Conservation (phyloP, 169 alveolate species). For the Plasmodium gonderi region DNA sequence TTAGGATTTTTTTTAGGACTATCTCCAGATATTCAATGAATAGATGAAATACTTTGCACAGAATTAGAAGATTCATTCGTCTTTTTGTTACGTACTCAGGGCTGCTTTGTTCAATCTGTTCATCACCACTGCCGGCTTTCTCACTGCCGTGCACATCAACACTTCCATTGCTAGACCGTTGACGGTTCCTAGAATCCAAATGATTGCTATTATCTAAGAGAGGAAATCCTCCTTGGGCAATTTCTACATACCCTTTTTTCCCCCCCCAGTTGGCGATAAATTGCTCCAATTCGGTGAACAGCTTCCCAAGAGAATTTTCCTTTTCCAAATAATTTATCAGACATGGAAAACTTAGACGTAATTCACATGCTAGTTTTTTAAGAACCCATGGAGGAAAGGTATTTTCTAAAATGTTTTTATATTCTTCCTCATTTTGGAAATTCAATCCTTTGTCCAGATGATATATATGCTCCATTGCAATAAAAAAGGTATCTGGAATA, state of each 20-base stretch:
- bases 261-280: conserved; percentile 4
- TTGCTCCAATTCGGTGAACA: conserved; percentile 20
- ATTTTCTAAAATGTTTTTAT: background rate
- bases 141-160: too few species aligned
- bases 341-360: conserved; percentile 33
- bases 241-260: background rate
- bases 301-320: conserved; percentile 23
- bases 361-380: conserved; percentile 12
- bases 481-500: conserved; percentile 42
- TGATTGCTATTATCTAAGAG: too few species aligned
- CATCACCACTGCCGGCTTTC: too few species aligned
- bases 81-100: background rate
- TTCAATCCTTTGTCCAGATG: conserved; percentile 19
- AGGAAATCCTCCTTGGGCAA: too few species aligned
- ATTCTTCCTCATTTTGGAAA: background rate
- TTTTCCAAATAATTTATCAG: conserved; percentile 25
- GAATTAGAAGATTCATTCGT: conserved; percentile 27
- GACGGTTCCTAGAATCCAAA: too few species aligned
- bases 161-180: background rate
- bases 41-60: conserved; percentile 59
- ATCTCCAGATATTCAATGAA: conserved; percentile 53
- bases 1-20: conserved; percentile 24
- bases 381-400: background rate
- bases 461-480: background rate
- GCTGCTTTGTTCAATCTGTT: background rate